Conservation (phyloP, 176 grass and related monocot species). For the Cocos nucifera region DNA sequence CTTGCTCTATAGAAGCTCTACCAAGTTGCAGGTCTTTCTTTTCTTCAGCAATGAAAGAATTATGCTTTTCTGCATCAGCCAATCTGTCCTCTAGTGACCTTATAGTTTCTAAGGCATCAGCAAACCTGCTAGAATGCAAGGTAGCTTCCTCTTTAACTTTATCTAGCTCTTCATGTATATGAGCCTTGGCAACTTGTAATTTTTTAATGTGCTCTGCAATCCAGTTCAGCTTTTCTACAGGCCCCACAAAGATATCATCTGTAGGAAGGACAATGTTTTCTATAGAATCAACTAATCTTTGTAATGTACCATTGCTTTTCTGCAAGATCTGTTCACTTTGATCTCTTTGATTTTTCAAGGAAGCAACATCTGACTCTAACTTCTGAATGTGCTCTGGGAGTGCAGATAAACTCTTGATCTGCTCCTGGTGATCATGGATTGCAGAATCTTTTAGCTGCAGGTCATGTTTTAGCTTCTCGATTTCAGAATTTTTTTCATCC, state of each 20-base stretch:
- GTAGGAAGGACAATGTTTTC: constrained; percentile 43
- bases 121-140: constrained; percentile 33
- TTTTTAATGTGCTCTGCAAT: constrained; percentile 50
- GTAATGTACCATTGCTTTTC: constrained; percentile 37
- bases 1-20: constrained; percentile 43
- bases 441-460: constrained; percentile 11
- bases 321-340: constrained; percentile 47
- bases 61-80: constrained; percentile 41
- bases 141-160: constrained; percentile 47
- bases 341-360: constrained; percentile 41
- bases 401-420: constrained; percentile 13
- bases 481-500: constrained; percentile 44
- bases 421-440: constrained; percentile 9
- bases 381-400: constrained; percentile 21
- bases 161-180: constrained; percentile 42
- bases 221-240: constrained; percentile 48
- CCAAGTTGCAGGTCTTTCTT: constrained; percentile 43
- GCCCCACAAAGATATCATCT: constrained; percentile 39
- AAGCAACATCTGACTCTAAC: constrained; percentile 40
- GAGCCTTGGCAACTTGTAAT: constrained; percentile 49
- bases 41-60: constrained; percentile 68
- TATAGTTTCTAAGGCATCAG: constrained; percentile 38
- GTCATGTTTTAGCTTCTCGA: constrained; percentile 28
- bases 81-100: constrained; percentile 58
- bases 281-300: constrained; percentile 45